Percentiles rank a stretch among this genome's conserved stretches.
Conservation (phyloP, 768 basidiomycete genomes). For the Mycena epipterygia region DNA sequence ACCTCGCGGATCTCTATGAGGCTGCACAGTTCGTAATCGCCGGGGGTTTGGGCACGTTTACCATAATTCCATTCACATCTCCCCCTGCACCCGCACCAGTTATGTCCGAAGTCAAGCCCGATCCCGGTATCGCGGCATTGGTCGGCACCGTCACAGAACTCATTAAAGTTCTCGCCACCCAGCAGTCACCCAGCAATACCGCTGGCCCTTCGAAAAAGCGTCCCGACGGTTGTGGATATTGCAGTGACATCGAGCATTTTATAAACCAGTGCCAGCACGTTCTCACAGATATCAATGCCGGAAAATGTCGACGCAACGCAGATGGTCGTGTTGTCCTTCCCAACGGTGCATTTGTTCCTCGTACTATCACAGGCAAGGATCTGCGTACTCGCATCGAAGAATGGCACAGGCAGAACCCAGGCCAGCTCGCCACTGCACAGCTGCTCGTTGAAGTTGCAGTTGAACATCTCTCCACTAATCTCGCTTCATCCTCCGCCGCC, state of each 20-base stretch:
- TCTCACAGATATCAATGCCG: constrained; percentile 29
- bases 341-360: constrained; percentile 39
- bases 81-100: neutral
- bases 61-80: neutral
- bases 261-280: constrained; percentile 40
- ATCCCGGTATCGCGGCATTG: constrained; percentile 19
- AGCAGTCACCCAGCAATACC: neutral
- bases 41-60: neutral
- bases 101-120: constrained; percentile 2
- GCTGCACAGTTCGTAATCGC: constrained; percentile 38
- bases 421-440: constrained; percentile 6
- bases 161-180: constrained; percentile 14
- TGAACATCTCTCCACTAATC: neutral
- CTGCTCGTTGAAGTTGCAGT: neutral
- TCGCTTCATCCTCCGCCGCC: neutral
- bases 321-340: constrained; percentile 40
- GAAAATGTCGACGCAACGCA: constrained; percentile 39
- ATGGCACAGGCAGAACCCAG: constrained; percentile 19
- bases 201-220: neutral
- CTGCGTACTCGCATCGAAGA: constrained; percentile 4
- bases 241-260: constrained; percentile 39
- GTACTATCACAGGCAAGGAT: neutral
- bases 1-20: constrained; percentile 34
- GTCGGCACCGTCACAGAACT: constrained; percentile 15
- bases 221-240: constrained; percentile 18